Base-by-base conservation (phyloP, 176 grass and related monocot species). In the Paspalum vaginatum region DNA sequence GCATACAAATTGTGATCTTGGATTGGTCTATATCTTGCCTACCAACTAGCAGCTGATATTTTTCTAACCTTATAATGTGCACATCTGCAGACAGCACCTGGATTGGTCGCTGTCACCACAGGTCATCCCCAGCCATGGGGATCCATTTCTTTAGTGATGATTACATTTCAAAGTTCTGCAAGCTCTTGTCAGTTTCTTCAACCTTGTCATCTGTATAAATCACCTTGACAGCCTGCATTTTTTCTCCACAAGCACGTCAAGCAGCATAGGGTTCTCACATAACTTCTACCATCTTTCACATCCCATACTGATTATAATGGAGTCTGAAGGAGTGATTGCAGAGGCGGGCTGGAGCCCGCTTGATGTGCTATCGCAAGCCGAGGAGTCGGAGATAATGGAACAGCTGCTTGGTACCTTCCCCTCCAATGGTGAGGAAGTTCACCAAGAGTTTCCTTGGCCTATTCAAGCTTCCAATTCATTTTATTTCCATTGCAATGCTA, bases 321-420 rank as follows among this genome's bases (percentile, higher is more conserved):
- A 94, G 87, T 69, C 79, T 86, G 72, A 63, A 55, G 85, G 86
- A 73, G 87, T 86, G 78, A 76, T 70, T 22, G 61, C 79, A 26
- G 86, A 87, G 42, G 84, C 50, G 6, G 80, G 65, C 18, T 91
- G 84, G 88, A 88, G 76, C 65, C 70, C 70, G 15, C 85, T 88
- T 21, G 72, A 56, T 53, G 8, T 85, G 51, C 50, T 64, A 11
- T 89, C 48, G 43, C 72, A 80, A 13, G 64, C 56, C 0, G 86
- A 92, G 40, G 93, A 89, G 74, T 85, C 83, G 2, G 86, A 91
- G 71, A 84, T 91, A 17, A 89, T 93, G 88, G 65, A 65, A 20
- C 83, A 89, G 20, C 59, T 93, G 42, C 83, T 91, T 27, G 60
- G 78, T 45, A 74, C 79, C 37, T 87, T 88, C 22, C 83, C 84